A percentile compares a stretch with the other conserved stretches of the same genome.
Evolutionary conservation across 306 rosid genomes (phyloP).

Genomic region (Vigna angularis): DNA sequence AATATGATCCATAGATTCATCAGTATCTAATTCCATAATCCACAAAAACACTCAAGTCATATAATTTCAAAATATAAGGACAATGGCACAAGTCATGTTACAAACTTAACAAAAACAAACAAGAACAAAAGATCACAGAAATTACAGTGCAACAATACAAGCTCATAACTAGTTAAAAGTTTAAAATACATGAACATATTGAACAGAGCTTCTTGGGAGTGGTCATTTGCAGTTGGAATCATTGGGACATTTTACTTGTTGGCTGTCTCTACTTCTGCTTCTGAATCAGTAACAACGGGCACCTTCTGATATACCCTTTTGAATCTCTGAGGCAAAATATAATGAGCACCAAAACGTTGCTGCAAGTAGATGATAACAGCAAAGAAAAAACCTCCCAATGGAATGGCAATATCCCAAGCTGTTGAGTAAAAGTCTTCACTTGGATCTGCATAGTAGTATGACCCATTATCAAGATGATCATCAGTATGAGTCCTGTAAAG

Average conservation of each 20-base stretch:
- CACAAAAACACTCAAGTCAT: neutral
- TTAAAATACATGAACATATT: neutral
- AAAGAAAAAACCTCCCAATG: conserved; percentile 54
- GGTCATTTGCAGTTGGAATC: neutral
- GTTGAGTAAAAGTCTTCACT: conserved; percentile 53
- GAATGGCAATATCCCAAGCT: conserved; percentile 60
- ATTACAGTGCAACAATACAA: conserved; percentile 7
- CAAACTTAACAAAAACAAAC: neutral
- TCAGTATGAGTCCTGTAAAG: conserved; percentile 53
- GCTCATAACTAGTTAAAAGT: neutral
- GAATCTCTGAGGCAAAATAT: conserved; percentile 50
- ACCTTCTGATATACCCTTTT: conserved; percentile 51
- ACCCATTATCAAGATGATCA: neutral
- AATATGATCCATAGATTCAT: neutral
- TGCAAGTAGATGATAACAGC: conserved; percentile 62
- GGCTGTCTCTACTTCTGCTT: conserved; percentile 18
- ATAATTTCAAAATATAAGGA: neutral
- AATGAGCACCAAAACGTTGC: conserved; percentile 59
- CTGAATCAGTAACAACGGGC: conserved; percentile 37
- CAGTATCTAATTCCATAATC: neutral
- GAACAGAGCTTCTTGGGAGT: neutral
- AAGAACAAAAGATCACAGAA: neutral
- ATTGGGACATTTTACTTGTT: conserved; percentile 23
- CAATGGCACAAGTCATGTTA: conserved; percentile 16
- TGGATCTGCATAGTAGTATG: conserved; percentile 54